These are phyloP conservation scores for Beauveria caledonica DNA, from an alignment of 2,329 filamentous ascomycete species.

Conservation along the genomic window DNA sequence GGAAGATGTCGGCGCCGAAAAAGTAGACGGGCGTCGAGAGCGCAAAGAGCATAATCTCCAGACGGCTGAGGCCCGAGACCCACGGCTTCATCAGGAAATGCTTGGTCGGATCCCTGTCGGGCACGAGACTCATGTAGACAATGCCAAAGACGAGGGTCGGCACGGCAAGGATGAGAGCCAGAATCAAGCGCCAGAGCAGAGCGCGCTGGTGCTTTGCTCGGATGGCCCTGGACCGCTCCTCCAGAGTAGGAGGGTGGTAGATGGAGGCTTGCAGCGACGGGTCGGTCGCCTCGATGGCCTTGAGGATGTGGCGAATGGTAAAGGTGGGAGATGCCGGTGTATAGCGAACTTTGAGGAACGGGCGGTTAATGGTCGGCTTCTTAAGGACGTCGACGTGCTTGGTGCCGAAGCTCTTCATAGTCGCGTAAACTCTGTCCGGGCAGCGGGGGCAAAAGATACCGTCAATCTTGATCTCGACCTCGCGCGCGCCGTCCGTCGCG, in stretches of 20 bases:
- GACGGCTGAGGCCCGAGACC: slow-evolving; percentile 63
- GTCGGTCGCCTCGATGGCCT: slow-evolving; percentile 58
- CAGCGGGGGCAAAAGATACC: slow-evolving; percentile 72
- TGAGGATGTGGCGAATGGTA: slow-evolving; percentile 68
- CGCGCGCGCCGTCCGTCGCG: slow-evolving; percentile 32
- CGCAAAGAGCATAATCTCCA: slow-evolving; percentile 72
- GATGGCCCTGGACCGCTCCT: slow-evolving; percentile 70
- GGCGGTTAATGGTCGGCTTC: slow-evolving; percentile 49
- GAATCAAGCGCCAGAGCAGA: slow-evolving; percentile 60
- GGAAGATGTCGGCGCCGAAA: slow-evolving; percentile 78
- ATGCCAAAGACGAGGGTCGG: slow-evolving; percentile 84
- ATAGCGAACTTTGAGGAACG: slow-evolving; percentile 65
- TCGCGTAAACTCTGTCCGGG: slow-evolving; percentile 47
- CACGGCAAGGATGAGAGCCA: slow-evolving; percentile 63
- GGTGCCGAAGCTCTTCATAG: slow-evolving; percentile 44
- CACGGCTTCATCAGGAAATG: slow-evolving; percentile 63
- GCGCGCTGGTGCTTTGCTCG: slow-evolving; percentile 60
- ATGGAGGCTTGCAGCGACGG: slow-evolving; percentile 58
- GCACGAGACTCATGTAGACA: slow-evolving; percentile 79
- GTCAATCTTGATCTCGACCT: slow-evolving; percentile 56
- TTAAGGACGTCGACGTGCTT: slow-evolving; percentile 43
- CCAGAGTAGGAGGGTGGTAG: slow-evolving; percentile 72
- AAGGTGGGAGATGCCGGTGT: slow-evolving; percentile 57
- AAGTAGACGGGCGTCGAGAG: slow-evolving; percentile 83
- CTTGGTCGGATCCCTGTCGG: slow-evolving; percentile 47